These are phyloP conservation scores for Debaryomyces sp. DNA, from an alignment of 1,139 yeast genomes.

Conservation along the genomic window DNA sequence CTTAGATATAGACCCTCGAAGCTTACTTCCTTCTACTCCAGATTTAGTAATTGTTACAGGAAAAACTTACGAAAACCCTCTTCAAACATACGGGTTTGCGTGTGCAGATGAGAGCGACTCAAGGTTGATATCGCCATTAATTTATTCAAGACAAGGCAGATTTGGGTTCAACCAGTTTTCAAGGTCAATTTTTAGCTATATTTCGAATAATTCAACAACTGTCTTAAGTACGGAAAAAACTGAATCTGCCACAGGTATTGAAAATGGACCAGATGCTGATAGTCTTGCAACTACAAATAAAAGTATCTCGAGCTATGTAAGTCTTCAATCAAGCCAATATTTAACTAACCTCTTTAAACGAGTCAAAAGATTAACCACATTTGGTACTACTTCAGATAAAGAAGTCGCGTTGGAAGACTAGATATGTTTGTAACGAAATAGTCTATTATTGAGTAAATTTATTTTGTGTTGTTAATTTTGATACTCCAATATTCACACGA, in stretches of 20 bases:
- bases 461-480: conserved; percentile 3
- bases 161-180: conserved; percentile 24
- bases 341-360: conserved; percentile 10
- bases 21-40: conserved; percentile 18
- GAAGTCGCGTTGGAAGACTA: conserved; percentile 1
- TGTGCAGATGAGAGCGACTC: conserved; percentile 11
- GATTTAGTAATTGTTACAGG: conserved; percentile 19
- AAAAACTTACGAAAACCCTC: conserved; percentile 6
- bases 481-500: conserved; percentile 2
- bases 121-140: conserved; percentile 9
- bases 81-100: conserved; percentile 17
- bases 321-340: conserved; percentile 10
- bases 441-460: not conserved
- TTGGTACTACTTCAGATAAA: conserved; percentile 15
- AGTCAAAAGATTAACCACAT: conserved; percentile 11
- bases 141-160: conserved; percentile 16
- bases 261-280: not conserved
- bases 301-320: conserved; percentile 8
- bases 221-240: not conserved
- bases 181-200: conserved; percentile 18
- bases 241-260: not conserved
- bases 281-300: conserved; percentile 5
- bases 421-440: not conserved
- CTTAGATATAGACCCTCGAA: conserved; percentile 9
- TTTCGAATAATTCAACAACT: conserved; percentile 6